Evolutionary conservation across 2,329 filamentous ascomycete species (phyloP).

Genomic region (Diaporthe australafricana): DNA sequence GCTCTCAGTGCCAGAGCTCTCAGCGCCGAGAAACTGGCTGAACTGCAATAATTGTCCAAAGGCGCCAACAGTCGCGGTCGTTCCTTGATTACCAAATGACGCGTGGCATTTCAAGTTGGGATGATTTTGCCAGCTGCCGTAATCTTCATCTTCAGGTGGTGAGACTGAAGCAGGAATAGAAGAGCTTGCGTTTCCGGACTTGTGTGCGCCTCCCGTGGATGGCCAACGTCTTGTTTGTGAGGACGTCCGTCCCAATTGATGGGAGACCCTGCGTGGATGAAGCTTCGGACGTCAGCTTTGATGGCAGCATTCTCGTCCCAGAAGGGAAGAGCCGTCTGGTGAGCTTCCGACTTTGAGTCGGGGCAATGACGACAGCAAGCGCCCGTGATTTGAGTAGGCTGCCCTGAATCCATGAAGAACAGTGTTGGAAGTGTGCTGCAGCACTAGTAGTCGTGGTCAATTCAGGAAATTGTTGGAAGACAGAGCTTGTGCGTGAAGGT

Average conservation of each 20-base stretch:
- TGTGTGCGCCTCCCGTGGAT: neutral
- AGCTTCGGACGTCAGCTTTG: neutral
- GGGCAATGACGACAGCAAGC: too few species aligned
- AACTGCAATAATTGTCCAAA: neutral
- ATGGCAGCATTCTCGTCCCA: neutral
- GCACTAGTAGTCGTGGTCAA: too few species aligned
- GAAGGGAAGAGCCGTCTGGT: too few species aligned
- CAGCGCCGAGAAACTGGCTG: neutral
- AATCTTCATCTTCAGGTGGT: too few species aligned
- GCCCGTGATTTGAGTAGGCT: too few species aligned
- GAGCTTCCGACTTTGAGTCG: neutral
- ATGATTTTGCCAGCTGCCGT: neutral
- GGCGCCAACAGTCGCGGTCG: neutral
- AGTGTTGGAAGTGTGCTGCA: too few species aligned
- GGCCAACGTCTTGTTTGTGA: too few species aligned
- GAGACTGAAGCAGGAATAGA: neutral
- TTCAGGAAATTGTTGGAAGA: too few species aligned
- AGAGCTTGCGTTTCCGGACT: neutral
- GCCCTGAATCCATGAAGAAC: too few species aligned
- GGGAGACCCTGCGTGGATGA: neutral
- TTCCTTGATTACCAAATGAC: neutral
- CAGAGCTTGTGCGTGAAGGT: too few species aligned
- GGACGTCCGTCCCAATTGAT: neutral
- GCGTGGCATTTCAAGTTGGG: neutral
- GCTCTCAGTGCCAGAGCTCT: neutral